Percentiles rank a stretch among this genome's conserved stretches.
These are phyloP conservation scores for Fusarium papillatum DNA, from an alignment of 2,329 filamentous ascomycete species.

Conservation along the genomic window DNA sequence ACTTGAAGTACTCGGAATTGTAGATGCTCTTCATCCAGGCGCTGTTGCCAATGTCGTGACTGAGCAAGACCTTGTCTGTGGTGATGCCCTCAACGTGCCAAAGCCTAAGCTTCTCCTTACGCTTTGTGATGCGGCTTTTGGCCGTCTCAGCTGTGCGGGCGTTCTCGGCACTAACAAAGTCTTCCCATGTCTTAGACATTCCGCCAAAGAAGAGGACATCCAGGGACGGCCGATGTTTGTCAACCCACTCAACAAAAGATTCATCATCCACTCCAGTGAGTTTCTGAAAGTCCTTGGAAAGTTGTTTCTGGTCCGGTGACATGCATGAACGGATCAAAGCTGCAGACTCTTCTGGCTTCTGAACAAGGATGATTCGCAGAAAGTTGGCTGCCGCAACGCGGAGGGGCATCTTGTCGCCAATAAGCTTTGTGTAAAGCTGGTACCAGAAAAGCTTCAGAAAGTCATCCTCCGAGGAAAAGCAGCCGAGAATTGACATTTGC, in stretches of 20 bases:
- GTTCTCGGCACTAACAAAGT: constrained; percentile 88
- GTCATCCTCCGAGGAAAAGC: constrained; percentile 83
- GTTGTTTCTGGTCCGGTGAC: constrained; percentile 76
- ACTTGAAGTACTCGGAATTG: constrained; percentile 90
- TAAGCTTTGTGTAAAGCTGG: constrained; percentile 89
- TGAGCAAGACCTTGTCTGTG: constrained; percentile 79
- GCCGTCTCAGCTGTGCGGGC: constrained; percentile 82
- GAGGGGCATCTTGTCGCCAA: constrained; percentile 76
- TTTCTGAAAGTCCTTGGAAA: constrained; percentile 84
- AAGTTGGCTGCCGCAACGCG: constrained; percentile 85
- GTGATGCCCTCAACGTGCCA: constrained; percentile 81
- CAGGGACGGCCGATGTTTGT: constrained; percentile 82
- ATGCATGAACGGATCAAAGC: constrained; percentile 80
- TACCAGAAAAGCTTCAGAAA: constrained; percentile 92
- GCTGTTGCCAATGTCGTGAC: constrained; percentile 88
- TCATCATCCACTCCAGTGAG: constrained; percentile 91
- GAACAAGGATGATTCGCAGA: constrained; percentile 92
- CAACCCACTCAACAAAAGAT: constrained; percentile 89
- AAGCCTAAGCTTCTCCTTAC: constrained; percentile 84
- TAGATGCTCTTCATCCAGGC: constrained; percentile 98
- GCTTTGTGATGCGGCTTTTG: constrained; percentile 76
- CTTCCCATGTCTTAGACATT: constrained; percentile 88
- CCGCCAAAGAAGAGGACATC: constrained; percentile 87
- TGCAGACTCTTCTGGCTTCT: constrained; percentile 88
- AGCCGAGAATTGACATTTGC: constrained; percentile 90